These are phyloP conservation scores for Aspergillus udagawae DNA, from an alignment of 2,329 filamentous ascomycete genomes.

Conservation along the genomic window DNA sequence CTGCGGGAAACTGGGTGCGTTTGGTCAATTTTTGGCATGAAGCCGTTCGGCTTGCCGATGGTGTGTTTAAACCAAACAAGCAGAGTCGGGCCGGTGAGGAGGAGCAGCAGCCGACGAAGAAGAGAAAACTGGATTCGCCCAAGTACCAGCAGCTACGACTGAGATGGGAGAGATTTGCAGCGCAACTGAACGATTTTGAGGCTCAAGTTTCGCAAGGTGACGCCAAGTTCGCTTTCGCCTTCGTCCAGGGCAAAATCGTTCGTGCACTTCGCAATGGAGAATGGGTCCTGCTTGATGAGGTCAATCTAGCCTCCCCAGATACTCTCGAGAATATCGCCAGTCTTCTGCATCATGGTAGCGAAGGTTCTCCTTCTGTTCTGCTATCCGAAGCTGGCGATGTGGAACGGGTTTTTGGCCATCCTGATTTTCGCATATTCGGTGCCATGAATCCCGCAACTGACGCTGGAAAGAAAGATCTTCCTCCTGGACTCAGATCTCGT, in stretches of 20 bases:
- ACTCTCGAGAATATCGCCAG: conserved; percentile 92
- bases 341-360: conserved; percentile 69
- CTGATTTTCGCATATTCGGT: conserved; percentile 91
- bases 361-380: conserved; percentile 73
- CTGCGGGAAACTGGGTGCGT: conserved; percentile 81
- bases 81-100: conserved; percentile 35
- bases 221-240: conserved; percentile 87
- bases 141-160: conserved; percentile 55
- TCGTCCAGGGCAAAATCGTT: conserved; percentile 92
- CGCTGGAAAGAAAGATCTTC: conserved; percentile 90
- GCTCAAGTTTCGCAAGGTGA: conserved; percentile 67
- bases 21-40: conserved; percentile 84
- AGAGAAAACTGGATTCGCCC: conserved; percentile 56
- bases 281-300: conserved; percentile 95
- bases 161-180: conserved; percentile 77
- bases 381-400: conserved; percentile 92
- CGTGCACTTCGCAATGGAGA: conserved; percentile 94
- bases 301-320: conserved; percentile 92
- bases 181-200: conserved; percentile 72
- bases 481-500: conserved; percentile 78
- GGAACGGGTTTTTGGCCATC: conserved; percentile 82
- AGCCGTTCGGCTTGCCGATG: conserved; percentile 80
- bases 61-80: conserved; percentile 55
- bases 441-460: conserved; percentile 99
- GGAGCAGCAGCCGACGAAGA: conserved; percentile 70